Evolutionary conservation across 768 basidiomycete genomes (phyloP), one percentile per base, ranked within the genome.

Genomic region (Suillus placidus): DNA sequence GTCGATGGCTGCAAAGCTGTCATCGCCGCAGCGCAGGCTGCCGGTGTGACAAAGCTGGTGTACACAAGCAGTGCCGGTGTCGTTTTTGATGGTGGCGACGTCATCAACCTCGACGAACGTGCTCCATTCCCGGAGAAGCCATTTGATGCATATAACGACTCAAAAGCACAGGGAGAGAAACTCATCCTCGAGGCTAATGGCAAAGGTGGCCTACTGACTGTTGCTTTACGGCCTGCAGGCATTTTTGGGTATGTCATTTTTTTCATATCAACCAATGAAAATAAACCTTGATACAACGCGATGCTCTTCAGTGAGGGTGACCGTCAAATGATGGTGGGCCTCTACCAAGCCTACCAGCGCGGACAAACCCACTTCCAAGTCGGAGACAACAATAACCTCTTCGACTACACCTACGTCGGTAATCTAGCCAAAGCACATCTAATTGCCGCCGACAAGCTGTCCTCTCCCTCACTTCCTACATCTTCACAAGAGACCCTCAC

Each of bases 391-490:
- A 88, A 85, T 68, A 99, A 99, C 75, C 79, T 99, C 4, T 95
- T 93, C 72, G 97, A 99, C 78, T 95, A 92, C 87, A 97, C 96
- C 6, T 98, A 98, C 73, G 94, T 99, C 71, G 94, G 89, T 62
- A 99, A 99, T 76, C 90, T 97, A 67, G 97, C 95, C 1, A 87
- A 91, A 71, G 96, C 95, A 4, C 97, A 99, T 75, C 80, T 99
- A 16, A 86, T 99, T 61, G 97, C 97, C 13, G 91, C 93, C 26
- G 96, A 98, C 82, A 92, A 88, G 73, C 87, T 99, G 51, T 83
- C 81, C 58, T 79, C 83, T 14, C 80, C 84, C 0, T 80, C 85
- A 30, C 81, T 85, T 1, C 78, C 81, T 18, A 79, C 83, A 20
- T 69, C 82, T 1, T 76, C 78, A 45, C 68, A 71, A 4, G 58